A percentile compares a stretch with the other conserved stretches of the same genome.
phyloP scores from a whole-genome alignment of 139 green algal genomes.

The Chlorella ohadii region DNA sequence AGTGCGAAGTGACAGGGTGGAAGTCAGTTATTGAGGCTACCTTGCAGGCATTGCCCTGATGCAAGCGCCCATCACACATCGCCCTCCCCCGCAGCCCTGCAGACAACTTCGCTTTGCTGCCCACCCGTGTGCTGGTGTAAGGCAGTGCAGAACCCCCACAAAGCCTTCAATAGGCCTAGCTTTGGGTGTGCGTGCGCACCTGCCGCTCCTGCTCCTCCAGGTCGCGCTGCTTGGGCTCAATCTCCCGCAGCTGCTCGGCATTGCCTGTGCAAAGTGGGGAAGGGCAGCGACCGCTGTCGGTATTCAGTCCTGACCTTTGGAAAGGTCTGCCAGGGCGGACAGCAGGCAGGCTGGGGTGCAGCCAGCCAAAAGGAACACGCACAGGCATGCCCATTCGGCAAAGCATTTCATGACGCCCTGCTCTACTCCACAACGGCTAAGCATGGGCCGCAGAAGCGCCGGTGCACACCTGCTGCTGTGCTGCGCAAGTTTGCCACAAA shows the following conservation, averaged over 20 bases:
- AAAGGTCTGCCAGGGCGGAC: background rate
- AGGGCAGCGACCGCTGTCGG: too few relatives aligned
- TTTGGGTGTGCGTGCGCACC: too few relatives aligned
- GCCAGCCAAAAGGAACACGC: too few relatives aligned
- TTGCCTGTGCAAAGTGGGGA: background rate
- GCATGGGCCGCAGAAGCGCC: background rate
- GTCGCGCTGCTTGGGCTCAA: slow-evolving; percentile 25
- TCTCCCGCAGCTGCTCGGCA: slow-evolving; percentile 26
- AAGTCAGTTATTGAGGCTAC: background rate
- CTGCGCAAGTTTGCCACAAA: background rate
- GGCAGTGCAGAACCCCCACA: too few relatives aligned
- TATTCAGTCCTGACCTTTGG: too few relatives aligned
- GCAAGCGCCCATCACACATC: too few relatives aligned
- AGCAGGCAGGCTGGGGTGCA: background rate
- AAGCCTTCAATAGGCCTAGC: too few relatives aligned
- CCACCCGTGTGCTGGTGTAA: background rate
- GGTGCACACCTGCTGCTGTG: background rate
- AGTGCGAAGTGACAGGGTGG: too few relatives aligned
- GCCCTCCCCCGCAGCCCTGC: too few relatives aligned
- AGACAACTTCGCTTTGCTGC: too few relatives aligned
- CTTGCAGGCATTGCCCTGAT: background rate
- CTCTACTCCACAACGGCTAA: background rate
- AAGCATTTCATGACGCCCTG: too few relatives aligned
- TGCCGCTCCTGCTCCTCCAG: slow-evolving; percentile 30
- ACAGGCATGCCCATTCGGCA: too few relatives aligned